Evolutionary conservation across 805 yeast genomes (phyloP), one percentile per base, ranked within the genome.

Genomic region (Lachancea lanzarotensis): DNA sequence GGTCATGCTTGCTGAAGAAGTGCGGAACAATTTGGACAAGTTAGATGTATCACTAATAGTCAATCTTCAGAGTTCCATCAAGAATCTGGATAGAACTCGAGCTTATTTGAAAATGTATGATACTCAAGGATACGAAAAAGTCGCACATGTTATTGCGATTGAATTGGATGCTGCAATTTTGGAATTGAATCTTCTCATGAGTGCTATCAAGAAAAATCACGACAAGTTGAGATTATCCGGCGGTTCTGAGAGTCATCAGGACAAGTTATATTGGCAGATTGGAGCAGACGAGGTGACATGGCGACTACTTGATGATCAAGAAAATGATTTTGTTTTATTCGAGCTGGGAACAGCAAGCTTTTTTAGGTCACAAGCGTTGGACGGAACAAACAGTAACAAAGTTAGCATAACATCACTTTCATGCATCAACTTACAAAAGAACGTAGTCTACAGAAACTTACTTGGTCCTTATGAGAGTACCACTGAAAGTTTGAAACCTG

Each of bases 261-360:
- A 51, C 32, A 53, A 50, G 26, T 38, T 78, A 15, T 80, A 76
- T 50, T 72, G 75, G 76, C 57, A 61, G n/a, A 59, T 73, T 4
- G 62, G 68, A 10, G 74, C 82, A 0, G 82, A 76, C 50, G 76
- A 78, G 48, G 62, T 81, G 8, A 72, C 75, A n/a, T 71, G 83
- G 73, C 82, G 79, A 47, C 59, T 82, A 41, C 65, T 74, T 47
- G 81, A 77, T 49, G 70, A 69, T 2, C 53, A 68, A 1, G 57
- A 75, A 19, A 58, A 64, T 6, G 78, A 80, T 1, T 72, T 81
- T 46, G 62, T 79, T 27, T 78, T 76, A 36, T 67, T 81, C 45
- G 78, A 77, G 0, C 52, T 81, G 15, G 76, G 77, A 0, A 62
- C 70, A 10, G 70, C 81, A 3, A 56, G 56, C 3, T 79, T 72